Conservation (phyloP, 2,329 filamentous ascomycete genomes). For the Colletotrichum camelliae region DNA sequence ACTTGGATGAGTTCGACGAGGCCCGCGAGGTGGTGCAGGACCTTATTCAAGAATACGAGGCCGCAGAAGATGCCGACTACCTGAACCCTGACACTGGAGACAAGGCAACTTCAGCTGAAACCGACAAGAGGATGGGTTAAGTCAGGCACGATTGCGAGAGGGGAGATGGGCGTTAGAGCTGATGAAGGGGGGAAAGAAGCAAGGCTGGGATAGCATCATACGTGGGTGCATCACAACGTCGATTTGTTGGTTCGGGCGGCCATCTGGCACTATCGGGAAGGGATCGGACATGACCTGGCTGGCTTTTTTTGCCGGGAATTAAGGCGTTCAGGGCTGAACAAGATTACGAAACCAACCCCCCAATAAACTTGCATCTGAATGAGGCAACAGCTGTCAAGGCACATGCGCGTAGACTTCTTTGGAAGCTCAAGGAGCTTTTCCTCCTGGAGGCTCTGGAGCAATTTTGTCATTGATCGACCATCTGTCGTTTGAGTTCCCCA, state of each 20-base stretch:
- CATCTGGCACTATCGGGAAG: neutral
- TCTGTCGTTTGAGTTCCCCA: slow-evolving; percentile 11
- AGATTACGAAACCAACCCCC: slow-evolving; percentile 1
- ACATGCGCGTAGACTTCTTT: neutral
- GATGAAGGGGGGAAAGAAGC: neutral
- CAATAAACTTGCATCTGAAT: slow-evolving; percentile 5
- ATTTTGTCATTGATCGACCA: slow-evolving; percentile 15
- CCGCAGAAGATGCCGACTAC: slow-evolving; percentile 90
- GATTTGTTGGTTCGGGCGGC: neutral
- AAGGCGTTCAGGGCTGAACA: slow-evolving; percentile 17
- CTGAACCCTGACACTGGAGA: slow-evolving; percentile 73
- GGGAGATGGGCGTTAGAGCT: neutral
- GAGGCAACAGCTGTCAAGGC: neutral
- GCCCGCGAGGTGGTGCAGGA: slow-evolving; percentile 90
- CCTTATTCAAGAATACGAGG: slow-evolving; percentile 93
- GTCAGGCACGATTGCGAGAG: neutral
- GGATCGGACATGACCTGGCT: slow-evolving; percentile 2
- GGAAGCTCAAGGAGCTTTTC: slow-evolving; percentile 6
- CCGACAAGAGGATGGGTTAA: slow-evolving; percentile 54
- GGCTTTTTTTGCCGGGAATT: slow-evolving; percentile 1
- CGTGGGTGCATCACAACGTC: neutral
- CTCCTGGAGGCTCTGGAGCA: neutral
- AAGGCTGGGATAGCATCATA: neutral
- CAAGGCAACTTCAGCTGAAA: slow-evolving; percentile 56
- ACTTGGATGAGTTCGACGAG: slow-evolving; percentile 93